phyloP scores from a whole-genome alignment of 495 filamentous ascomycete genomes.

The Neohortaea acidophila region DNA sequence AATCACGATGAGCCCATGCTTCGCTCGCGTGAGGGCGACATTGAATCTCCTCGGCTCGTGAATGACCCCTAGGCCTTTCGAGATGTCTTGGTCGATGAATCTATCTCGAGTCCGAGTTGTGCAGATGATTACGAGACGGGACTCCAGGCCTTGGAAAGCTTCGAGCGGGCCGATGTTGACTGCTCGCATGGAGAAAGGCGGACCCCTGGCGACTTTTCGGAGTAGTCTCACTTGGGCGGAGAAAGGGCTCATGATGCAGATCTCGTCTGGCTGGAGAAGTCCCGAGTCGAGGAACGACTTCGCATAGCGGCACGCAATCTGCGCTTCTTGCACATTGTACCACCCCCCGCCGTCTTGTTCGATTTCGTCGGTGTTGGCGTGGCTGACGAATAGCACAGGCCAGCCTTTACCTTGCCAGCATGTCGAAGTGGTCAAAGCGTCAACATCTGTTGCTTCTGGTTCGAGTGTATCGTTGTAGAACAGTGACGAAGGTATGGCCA shows the following conservation, averaged over 20 bases:
- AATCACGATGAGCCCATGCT: slow-evolving; percentile 37
- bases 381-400: slow-evolving; percentile 37
- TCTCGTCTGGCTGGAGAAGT: slow-evolving; percentile 28
- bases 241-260: slow-evolving; percentile 43
- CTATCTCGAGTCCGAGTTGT: slow-evolving; percentile 35
- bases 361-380: slow-evolving; percentile 33
- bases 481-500: slow-evolving; percentile 36
- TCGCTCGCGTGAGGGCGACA: slow-evolving; percentile 42
- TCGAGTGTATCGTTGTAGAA: slow-evolving; percentile 42
- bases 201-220: slow-evolving; percentile 26
- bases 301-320: slow-evolving; percentile 32
- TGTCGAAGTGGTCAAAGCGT: slow-evolving; percentile 28
- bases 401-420: slow-evolving; percentile 34
- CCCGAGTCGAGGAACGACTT: slow-evolving; percentile 24
- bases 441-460: slow-evolving; percentile 29
- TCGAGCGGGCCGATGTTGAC: slow-evolving; percentile 43
- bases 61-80: slow-evolving; percentile 35
- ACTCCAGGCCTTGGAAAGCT: slow-evolving; percentile 42
- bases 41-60: slow-evolving; percentile 35
- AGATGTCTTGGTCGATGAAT: slow-evolving; percentile 33
- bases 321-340: slow-evolving; percentile 36
- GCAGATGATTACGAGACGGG: slow-evolving; percentile 39
- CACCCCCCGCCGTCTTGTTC: slow-evolving; percentile 39
- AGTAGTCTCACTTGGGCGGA: slow-evolving; percentile 36
- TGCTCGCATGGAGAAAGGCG: slow-evolving; percentile 21